Percentiles rank a stretch among this genome's conserved stretches.
These are phyloP conservation scores for Periconia sp. DNA, from an alignment of 2,329 filamentous ascomycete species.

Conservation along the genomic window DNA sequence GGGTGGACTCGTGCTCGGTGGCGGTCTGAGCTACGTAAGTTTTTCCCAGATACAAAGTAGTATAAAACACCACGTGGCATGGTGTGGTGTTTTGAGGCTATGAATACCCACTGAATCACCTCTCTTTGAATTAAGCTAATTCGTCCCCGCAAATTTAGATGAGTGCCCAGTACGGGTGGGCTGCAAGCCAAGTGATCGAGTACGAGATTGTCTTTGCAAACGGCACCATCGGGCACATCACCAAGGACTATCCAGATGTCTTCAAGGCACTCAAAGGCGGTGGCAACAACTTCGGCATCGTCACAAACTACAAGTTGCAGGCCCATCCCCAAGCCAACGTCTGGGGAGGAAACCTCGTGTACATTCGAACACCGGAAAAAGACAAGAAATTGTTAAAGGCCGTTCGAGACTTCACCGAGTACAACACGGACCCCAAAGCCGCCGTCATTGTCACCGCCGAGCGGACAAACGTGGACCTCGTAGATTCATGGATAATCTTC, in stretches of 20 bases:
- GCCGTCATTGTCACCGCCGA: slow-evolving; percentile 35
- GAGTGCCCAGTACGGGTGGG: slow-evolving; percentile 47
- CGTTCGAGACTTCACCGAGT: slow-evolving; percentile 57
- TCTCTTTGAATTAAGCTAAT: no score
- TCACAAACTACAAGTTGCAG: slow-evolving; percentile 35
- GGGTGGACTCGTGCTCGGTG: slow-evolving; percentile 51
- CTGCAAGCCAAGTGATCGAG: slow-evolving; percentile 45
- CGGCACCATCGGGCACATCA: slow-evolving; percentile 37
- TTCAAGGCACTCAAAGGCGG: slow-evolving; percentile 43
- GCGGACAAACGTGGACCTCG: slow-evolving; percentile 25
- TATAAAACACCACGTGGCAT: slow-evolving; percentile 43
- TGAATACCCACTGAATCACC: no score
- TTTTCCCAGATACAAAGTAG: slow-evolving; percentile 23
- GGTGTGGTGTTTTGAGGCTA: slow-evolving; percentile 7
- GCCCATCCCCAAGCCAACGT: slow-evolving; percentile 30
- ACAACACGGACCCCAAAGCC: slow-evolving; percentile 50
- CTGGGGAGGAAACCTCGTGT: slow-evolving; percentile 54
- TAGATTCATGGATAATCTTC: slow-evolving; percentile 37
- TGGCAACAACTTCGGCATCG: slow-evolving; percentile 44
- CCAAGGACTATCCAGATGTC: slow-evolving; percentile 30
- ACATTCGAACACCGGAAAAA: slow-evolving; percentile 40
- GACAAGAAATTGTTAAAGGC: slow-evolving; percentile 49
- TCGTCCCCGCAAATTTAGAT: no score
- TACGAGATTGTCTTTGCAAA: slow-evolving; percentile 53
- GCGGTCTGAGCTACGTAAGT: slow-evolving; percentile 41